Base-by-base conservation (phyloP, 208 protist species). In the Leishmania gerbilli region DNA sequence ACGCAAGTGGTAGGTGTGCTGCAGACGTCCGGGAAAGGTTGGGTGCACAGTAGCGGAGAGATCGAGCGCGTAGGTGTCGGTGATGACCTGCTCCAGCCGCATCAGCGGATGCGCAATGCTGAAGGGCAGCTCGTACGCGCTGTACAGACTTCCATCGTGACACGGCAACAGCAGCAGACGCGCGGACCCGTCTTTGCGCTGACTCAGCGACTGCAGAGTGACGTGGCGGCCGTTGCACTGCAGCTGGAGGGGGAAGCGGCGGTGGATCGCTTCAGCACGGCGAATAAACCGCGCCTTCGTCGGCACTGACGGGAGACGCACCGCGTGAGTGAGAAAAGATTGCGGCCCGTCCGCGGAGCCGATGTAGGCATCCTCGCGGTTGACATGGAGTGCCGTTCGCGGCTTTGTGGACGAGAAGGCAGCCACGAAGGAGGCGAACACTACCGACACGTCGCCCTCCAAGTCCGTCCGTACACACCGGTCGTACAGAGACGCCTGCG, bases 91-190 rank as follows among this genome's bases (percentile, higher is more conserved):
- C 76, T 94, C 90, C 31, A 94, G 74, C 17, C 91, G 89, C 68
- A 90, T 74, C 51, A 96, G 81, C 40, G 86, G 85, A 58, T 89
- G 84, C 24, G 86, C 88, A 67, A 96, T 85, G 67, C 85, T 88
- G 56, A 89, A 90, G 17, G 91, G 90, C 37, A 93, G 64, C 76
- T 89, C 88, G 62, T 79, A 79, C n/a, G 87, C 89, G 37, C 77
- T 77, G 79, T 85, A 89, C 53, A 96, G 87, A 75, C 87, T 83
- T 34, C 93, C 93, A 74, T 96, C 93, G 17, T 84, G 81, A 69
- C 92, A 93, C 7, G 87, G 87, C 51, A 95, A 53, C 56, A 93
- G 74, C 55, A 93, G 67, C 60, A 83, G 60, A 31, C 78, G 79
- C 45, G 84, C 79, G 62, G 72, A 80, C 76, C 34, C 62, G 53